Evolutionary conservation across 2,329 filamentous ascomycete genomes (phyloP).

Genomic region (Aschersonia sp.): DNA sequence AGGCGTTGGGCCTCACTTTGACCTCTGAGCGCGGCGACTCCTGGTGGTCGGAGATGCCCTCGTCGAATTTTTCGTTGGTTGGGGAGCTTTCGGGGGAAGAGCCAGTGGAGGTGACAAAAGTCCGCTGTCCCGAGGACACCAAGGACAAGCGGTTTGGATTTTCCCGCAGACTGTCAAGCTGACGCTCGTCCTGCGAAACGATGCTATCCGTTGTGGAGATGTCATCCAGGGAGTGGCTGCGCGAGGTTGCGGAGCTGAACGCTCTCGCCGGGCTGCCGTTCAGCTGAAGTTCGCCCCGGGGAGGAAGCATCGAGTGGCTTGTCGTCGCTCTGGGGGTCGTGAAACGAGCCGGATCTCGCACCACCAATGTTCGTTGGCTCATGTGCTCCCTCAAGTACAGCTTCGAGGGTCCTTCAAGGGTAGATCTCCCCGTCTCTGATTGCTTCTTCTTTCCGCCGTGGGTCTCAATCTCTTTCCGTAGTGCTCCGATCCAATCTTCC

Average conservation of each 20-base stretch:
- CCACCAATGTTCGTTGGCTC: constrained; percentile 31
- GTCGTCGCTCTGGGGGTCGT: constrained; percentile 5
- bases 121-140: constrained; percentile 46
- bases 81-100: constrained; percentile 46
- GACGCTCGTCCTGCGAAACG: constrained; percentile 42
- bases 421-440: constrained; percentile 43
- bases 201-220: constrained; percentile 42
- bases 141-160: constrained; percentile 42
- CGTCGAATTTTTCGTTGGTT: constrained; percentile 23
- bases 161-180: constrained; percentile 42
- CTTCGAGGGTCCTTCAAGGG: constrained; percentile 20
- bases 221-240: constrained; percentile 33
- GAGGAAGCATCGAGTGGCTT: neutral
- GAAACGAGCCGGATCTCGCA: constrained; percentile 31
- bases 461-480: constrained; percentile 56
- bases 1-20: constrained; percentile 34
- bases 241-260: constrained; percentile 11
- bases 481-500: constrained; percentile 56
- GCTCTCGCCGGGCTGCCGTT: constrained; percentile 5
- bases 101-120: constrained; percentile 40
- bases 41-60: constrained; percentile 17
- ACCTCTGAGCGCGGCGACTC: constrained; percentile 18
- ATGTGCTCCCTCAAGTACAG: constrained; percentile 20
- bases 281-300: constrained; percentile 1
- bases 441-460: constrained; percentile 51